phyloP scores from a whole-genome alignment of 257 asterid species.

The Misopates orontium region DNA sequence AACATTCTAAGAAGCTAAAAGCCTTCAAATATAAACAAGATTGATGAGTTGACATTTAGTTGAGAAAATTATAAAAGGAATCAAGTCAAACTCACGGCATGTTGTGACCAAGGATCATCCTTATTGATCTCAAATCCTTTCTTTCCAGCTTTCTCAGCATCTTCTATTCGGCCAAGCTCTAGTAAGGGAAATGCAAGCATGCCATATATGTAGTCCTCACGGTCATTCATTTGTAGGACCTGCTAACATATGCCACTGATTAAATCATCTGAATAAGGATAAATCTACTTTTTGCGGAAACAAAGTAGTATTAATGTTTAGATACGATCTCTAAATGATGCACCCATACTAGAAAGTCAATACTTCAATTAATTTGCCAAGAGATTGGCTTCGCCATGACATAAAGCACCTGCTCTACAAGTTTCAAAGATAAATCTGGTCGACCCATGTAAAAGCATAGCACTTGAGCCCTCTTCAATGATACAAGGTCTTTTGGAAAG shows the following conservation, averaged over 20 bases:
- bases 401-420: conserved; percentile 68
- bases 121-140: conserved; percentile 69
- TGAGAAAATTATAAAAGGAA: conserved; percentile 5
- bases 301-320: not conserved
- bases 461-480: conserved; percentile 84
- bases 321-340: not conserved
- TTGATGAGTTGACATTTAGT: conserved; percentile 1
- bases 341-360: conserved; percentile 1
- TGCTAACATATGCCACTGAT: conserved; percentile 32
- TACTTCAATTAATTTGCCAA: not conserved
- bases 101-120: conserved; percentile 92
- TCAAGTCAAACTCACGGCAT: conserved; percentile 65
- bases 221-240: conserved; percentile 70
- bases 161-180: conserved; percentile 81
- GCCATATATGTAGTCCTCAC: conserved; percentile 70
- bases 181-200: conserved; percentile 88
- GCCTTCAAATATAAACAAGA: not conserved
- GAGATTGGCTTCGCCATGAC: not conserved
- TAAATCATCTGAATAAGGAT: not conserved
- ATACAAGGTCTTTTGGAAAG: conserved; percentile 79
- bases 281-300: not conserved
- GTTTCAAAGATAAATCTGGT: conserved; percentile 66
- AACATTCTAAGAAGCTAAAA: not conserved
- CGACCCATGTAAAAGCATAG: conserved; percentile 90
- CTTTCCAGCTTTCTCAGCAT: conserved; percentile 76